Evolutionary conservation across 495 filamentous ascomycete species (phyloP).

Genomic region (Talaromyces thailandensis): DNA sequence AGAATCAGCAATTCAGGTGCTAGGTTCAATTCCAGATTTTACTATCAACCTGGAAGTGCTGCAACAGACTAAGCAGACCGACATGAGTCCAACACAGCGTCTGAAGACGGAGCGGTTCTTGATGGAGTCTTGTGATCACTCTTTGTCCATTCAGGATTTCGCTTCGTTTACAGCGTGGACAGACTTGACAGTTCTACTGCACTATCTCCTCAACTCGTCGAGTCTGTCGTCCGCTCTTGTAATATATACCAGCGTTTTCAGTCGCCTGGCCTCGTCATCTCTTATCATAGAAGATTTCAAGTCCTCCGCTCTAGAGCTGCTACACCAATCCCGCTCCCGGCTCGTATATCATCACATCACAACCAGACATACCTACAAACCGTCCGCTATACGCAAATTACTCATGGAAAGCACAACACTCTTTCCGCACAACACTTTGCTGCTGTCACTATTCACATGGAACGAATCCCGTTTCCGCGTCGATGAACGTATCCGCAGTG

Average conservation of each 20-base stretch:
- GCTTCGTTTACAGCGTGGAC: constrained; percentile 41
- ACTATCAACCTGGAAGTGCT: constrained; percentile 16
- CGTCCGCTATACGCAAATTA: constrained; percentile 48
- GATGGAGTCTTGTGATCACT: constrained; percentile 44
- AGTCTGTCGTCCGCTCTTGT: constrained; percentile 31
- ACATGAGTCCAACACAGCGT: constrained; percentile 29
- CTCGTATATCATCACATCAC: constrained; percentile 60
- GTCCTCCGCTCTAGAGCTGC: constrained; percentile 36
- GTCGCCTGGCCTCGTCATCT: constrained; percentile 25
- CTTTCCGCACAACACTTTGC: constrained; percentile 73
- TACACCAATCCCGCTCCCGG: constrained; percentile 58
- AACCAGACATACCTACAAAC: constrained; percentile 50
- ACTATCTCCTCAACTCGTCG: constrained; percentile 44
- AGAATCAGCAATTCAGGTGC: constrained; percentile 33
- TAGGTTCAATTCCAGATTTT: constrained; percentile 33
- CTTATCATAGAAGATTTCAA: constrained; percentile 26
- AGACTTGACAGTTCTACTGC: constrained; percentile 52
- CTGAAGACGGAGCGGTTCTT: constrained; percentile 51
- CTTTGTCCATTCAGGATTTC: constrained; percentile 38
- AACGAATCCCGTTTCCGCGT: constrained; percentile 59
- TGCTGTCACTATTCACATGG: constrained; percentile 64
- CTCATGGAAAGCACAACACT: constrained; percentile 47
- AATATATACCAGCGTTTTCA: constrained; percentile 40
- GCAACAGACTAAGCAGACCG: constrained; percentile 6
- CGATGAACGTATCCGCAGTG: constrained; percentile 59